Evolutionary conservation across 1,284 basidiomycete species (phyloP), one percentile per base, ranked within the genome.

Genomic region (Termitomyces sp.): DNA sequence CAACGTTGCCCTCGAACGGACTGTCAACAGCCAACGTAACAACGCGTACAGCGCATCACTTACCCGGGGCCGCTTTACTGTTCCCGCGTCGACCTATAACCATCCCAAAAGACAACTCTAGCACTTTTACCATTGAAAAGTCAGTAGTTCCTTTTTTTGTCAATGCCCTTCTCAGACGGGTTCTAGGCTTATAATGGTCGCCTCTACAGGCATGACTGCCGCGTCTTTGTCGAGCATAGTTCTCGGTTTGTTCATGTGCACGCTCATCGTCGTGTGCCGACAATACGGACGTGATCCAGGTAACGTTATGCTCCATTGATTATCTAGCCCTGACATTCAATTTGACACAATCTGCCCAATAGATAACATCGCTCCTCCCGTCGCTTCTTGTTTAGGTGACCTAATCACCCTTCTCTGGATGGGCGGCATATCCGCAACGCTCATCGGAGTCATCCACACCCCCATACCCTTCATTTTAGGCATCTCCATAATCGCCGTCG

Each of bases 281-380:
- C 80, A 76, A 62, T 81, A 80, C 50, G 82, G 86, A 3, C 79
- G 88, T 38, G 89, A 99, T 68, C 96, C 95, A 50, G 94, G 92
- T 86, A 63, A 54, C 33, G 33, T 34, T 34, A 14, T 3, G 77
- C 63, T 9, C 9, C 39, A 34, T 16, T 30, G 28, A 30, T 24
- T 5, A 24, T 24, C 21, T 24, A 24, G 21, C 21, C 21, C 14
- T 19, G 5, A 5, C 24, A 13, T 11, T 14, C 10, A 21, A 4
- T 28, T 21, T 11, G 35, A 13, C 16, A 46, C 58, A 47, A 44
- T 10, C n/a, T 39, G 37, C 26, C 38, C 13, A 42, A 3, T 60
- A 92, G 93, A 97, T 66, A 98, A 98, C 67, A 96, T 98, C 58
- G 91, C 94, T 3, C 92, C 95, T 0, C 93, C 96, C 0, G 77